Evolutionary conservation across 345 rosid species (phyloP).

Genomic region (Turritis glabra): DNA sequence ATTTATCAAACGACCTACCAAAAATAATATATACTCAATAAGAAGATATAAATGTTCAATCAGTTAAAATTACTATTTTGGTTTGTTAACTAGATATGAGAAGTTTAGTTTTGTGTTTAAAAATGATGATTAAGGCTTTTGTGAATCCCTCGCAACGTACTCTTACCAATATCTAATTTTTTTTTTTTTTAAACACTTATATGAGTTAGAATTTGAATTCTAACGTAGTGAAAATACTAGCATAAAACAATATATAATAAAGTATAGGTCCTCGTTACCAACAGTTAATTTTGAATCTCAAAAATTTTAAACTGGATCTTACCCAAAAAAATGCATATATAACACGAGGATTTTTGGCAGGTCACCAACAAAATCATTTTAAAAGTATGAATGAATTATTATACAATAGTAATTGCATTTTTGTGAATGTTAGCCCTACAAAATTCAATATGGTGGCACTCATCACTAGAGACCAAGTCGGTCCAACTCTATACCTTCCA

Average conservation of each 20-base stretch:
- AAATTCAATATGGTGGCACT: slow-evolving; percentile 8
- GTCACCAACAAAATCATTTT: slow-evolving; percentile 34
- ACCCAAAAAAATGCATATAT: no score
- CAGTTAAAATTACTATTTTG: neutral
- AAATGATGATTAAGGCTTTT: neutral
- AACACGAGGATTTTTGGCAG: slow-evolving; percentile 40
- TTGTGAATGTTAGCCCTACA: neutral
- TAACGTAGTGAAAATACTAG: no score
- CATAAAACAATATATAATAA: no score
- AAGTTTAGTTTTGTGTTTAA: neutral
- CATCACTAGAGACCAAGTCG: slow-evolving; percentile 21
- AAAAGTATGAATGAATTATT: neutral
- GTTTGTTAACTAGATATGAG: neutral
- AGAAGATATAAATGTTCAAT: neutral
- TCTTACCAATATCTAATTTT: no score
- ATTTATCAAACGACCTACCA: neutral
- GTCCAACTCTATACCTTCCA: slow-evolving; percentile 19
- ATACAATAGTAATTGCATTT: neutral
- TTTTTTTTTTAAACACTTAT: no score
- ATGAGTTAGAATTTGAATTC: no score
- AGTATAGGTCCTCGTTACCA: no score
- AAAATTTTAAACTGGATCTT: neutral
- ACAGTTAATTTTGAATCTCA: neutral
- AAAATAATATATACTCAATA: neutral
- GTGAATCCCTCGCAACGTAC: neutral